Percentiles rank a stretch among this genome's conserved stretches.
Conservation (phyloP, 352 stramenopile genomes). For the Phytophthora crassamura region DNA sequence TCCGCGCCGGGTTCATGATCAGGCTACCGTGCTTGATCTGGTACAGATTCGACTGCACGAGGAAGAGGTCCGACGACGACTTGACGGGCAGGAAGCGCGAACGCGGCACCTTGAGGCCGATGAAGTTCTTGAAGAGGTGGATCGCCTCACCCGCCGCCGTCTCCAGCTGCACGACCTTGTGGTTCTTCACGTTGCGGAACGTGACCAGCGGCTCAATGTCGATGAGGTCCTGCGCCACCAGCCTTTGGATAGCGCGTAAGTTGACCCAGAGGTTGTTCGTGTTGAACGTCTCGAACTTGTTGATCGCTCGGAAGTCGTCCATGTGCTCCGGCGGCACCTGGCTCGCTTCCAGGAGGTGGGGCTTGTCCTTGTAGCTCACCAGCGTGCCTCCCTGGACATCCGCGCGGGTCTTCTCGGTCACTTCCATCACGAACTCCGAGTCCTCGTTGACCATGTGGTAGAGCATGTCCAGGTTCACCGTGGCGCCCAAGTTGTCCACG, state of each 20-base stretch:
- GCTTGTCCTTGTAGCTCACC: slow-evolving; percentile 91
- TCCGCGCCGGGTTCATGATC: slow-evolving; percentile 86
- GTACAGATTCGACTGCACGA: slow-evolving; percentile 94
- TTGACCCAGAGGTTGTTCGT: slow-evolving; percentile 99
- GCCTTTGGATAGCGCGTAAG: slow-evolving; percentile 96
- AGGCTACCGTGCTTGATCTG: slow-evolving; percentile 93
- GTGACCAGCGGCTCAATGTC: slow-evolving; percentile 97
- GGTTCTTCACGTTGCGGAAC: slow-evolving; percentile 96
- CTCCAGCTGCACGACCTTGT: slow-evolving; percentile 95
- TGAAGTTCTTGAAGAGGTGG: slow-evolving; percentile 98
- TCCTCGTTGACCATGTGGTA: slow-evolving; percentile 98
- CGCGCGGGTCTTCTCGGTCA: slow-evolving; percentile 94
- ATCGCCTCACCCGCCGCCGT: slow-evolving; percentile 98
- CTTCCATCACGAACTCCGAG: slow-evolving; percentile 99
- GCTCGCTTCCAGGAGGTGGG: slow-evolving; percentile 97
- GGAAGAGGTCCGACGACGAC: slow-evolving; percentile 98
- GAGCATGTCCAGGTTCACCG: slow-evolving; percentile 97
- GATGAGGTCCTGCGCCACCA: slow-evolving; percentile 97
- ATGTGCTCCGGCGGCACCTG: slow-evolving; percentile 97
- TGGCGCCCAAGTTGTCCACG: slow-evolving; percentile 99
- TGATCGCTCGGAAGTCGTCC: slow-evolving; percentile 93
- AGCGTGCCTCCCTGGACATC: slow-evolving; percentile 93
- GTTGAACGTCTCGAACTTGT: slow-evolving; percentile 99
- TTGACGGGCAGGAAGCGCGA: slow-evolving; percentile 99
- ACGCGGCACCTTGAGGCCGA: slow-evolving; percentile 95